These are phyloP conservation scores for Diplocarpon rosae DNA, from an alignment of 2,329 filamentous ascomycete species.

Conservation along the genomic window DNA sequence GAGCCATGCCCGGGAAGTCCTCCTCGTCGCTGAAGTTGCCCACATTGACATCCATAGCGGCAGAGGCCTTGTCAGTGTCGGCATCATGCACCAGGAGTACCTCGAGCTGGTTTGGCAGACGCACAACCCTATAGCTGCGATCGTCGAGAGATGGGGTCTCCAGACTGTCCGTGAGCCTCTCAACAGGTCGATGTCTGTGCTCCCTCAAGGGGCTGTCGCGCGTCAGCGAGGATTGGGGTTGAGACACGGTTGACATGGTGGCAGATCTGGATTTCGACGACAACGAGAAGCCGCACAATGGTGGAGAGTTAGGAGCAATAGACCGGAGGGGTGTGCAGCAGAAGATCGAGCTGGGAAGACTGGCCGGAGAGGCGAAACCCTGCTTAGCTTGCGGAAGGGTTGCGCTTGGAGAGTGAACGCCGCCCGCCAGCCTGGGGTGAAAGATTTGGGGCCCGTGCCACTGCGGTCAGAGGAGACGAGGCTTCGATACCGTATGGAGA, in stretches of 20 bases:
- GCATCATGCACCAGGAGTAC: conserved; percentile 86
- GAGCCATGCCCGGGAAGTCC: conserved; percentile 88
- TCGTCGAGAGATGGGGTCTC: conserved; percentile 81
- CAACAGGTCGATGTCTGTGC: conserved; percentile 24
- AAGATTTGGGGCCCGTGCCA: no score
- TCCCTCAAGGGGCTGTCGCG: conserved; percentile 24
- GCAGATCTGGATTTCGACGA: conserved; percentile 6
- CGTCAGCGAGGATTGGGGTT: conserved; percentile 23
- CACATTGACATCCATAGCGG: conserved; percentile 89
- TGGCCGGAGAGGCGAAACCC: conserved; percentile 3
- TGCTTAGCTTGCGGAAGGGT: conserved; percentile 4
- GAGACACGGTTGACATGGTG: conserved; percentile 25
- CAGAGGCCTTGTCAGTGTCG: conserved; percentile 93
- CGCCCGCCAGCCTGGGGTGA: no score
- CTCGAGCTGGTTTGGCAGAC: conserved; percentile 80
- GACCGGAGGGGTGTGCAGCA: conserved; percentile 9
- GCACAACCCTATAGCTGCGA: conserved; percentile 77
- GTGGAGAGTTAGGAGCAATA: conserved; percentile 2
- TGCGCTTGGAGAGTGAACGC: neutral
- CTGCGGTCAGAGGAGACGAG: no score
- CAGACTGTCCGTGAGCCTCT: conserved; percentile 33
- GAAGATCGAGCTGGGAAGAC: conserved; percentile 1
- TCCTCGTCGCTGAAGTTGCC: conserved; percentile 88
- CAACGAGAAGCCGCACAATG: conserved; percentile 10
- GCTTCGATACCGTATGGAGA: no score